Percentiles rank a stretch among this genome's conserved stretches.
These are phyloP conservation scores for Phellopilus nigrolimitatus DNA, from an alignment of 1,284 basidiomycete species.

Conservation along the genomic window DNA sequence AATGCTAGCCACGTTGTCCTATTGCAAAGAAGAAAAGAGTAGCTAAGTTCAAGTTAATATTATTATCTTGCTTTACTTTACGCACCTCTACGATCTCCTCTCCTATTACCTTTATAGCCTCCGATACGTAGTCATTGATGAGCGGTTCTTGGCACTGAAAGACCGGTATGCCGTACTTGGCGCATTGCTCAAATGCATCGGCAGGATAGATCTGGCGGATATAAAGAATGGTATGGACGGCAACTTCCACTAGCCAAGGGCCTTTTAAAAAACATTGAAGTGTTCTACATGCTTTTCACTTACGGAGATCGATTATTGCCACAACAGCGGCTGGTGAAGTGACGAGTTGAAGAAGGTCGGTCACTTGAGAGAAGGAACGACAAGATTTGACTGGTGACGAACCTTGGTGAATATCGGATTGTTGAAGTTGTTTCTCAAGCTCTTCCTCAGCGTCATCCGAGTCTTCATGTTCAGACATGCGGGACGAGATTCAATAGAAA, in stretches of 20 bases:
- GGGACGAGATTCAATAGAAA: too few species aligned
- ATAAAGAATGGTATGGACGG: slow-evolving; percentile 88
- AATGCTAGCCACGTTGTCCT: slow-evolving; percentile 7
- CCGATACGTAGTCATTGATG: slow-evolving; percentile 83
- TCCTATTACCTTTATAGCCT: slow-evolving; percentile 68
- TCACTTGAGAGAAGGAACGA: too few species aligned
- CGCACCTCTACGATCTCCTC: slow-evolving; percentile 57
- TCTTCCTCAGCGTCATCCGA: too few species aligned
- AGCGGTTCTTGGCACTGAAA: slow-evolving; percentile 89
- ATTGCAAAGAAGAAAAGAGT: neutral
- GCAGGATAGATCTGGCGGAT: slow-evolving; percentile 87
- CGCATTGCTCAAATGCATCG: slow-evolving; percentile 80
- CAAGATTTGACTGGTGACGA: too few species aligned
- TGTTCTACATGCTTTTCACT: neutral
- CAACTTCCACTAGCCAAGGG: slow-evolving; percentile 72
- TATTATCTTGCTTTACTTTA: neutral
- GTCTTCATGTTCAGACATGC: too few species aligned
- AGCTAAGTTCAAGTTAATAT: neutral
- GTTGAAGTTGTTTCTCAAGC: too few species aligned
- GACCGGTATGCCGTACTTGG: slow-evolving; percentile 86
- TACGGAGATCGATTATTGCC: slow-evolving; percentile 6
- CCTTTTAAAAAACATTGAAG: neutral
- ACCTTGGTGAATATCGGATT: too few species aligned
- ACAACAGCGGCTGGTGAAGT: too few species aligned
- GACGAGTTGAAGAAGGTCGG: too few species aligned